phyloP scores from a whole-genome alignment of 306 rosid genomes.

The Glycine tomentella region DNA sequence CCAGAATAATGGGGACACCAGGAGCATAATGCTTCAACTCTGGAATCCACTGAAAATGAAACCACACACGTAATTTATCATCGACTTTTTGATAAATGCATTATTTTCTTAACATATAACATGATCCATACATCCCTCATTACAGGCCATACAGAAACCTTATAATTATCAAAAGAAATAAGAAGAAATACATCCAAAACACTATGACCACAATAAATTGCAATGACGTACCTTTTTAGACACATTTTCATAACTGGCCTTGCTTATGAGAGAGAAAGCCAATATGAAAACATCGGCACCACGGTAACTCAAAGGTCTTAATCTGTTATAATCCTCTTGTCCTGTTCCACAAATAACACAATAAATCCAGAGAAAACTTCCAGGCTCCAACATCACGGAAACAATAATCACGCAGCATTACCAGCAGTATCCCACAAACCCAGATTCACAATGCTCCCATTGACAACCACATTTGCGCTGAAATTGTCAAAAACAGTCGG shows the following conservation, averaged over 20 bases:
- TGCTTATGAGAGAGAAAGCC: conserved; percentile 76
- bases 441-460: conserved; percentile 93
- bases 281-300: conserved; percentile 77
- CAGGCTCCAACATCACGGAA: not conserved
- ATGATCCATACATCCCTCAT: conserved; percentile 12
- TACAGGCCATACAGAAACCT: not conserved
- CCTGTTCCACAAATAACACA: conserved; percentile 60
- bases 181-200: conserved; percentile 35
- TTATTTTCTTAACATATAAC: conserved; percentile 25
- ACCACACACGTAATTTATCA: conserved; percentile 28
- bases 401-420: conserved; percentile 51
- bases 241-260: conserved; percentile 77
- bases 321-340: conserved; percentile 76
- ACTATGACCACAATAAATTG: not conserved
- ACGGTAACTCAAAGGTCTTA: conserved; percentile 79
- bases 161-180: conserved; percentile 4
- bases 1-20: conserved; percentile 96
- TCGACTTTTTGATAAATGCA: conserved; percentile 6
- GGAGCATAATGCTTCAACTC: conserved; percentile 99
- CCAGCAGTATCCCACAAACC: conserved; percentile 99
- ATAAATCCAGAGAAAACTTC: conserved; percentile 48
- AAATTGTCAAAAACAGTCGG: conserved; percentile 98
- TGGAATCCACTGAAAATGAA: conserved; percentile 94
- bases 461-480: conserved; percentile 98
- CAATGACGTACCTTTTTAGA: conserved; percentile 62